Evolutionary conservation across 164 flowering plant species (phyloP), one percentile per base, ranked within the genome.

Genomic region (Berberis vulgaris): DNA sequence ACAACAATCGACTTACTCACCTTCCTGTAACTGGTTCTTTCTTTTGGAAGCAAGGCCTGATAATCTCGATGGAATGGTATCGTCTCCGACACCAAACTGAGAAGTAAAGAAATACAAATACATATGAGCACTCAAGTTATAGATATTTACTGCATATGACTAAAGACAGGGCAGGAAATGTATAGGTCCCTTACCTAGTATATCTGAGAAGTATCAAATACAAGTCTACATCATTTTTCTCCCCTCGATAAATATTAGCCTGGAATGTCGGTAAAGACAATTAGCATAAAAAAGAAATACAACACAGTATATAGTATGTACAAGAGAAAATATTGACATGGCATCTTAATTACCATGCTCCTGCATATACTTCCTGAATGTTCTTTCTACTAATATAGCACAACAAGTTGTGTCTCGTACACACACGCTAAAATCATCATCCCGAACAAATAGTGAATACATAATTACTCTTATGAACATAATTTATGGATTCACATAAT

Each of bases 31-130:
- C 41, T 43, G 3, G 58, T 13, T 71, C 74, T 84, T 70, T 84
- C 82, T 65, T 77, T 87, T 41, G 78, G 77, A 74, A 67, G 75
- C 47, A 73, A 73, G 62, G 56, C 70, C 65, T 76, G 90, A 75
- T 86, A 93, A 81, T 93, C 98, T 65, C 87, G 91, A 78, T 93
- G 98, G 59, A 64, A 75, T 42, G 97, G 97, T 71, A 93, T 90
- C 54, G 98, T 93, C 78, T 94, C 99, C 45, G 88, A 83, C 63
- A 91, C 83, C 86, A 91, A 83, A 81, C 97, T 91, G 65, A 49
- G 46, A 68, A 68, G 54, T 61, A 11, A 46, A 58, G 47, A 6
- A 68, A 71, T 61, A 59, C 26, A 26, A 26, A 26, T 26, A 26
- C 26, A 26, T 65, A 69, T 11, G 1, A 52, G n/a, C 11, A 3